Base-by-base conservation (phyloP, 83 land plant species). In the Larix sibirica region DNA sequence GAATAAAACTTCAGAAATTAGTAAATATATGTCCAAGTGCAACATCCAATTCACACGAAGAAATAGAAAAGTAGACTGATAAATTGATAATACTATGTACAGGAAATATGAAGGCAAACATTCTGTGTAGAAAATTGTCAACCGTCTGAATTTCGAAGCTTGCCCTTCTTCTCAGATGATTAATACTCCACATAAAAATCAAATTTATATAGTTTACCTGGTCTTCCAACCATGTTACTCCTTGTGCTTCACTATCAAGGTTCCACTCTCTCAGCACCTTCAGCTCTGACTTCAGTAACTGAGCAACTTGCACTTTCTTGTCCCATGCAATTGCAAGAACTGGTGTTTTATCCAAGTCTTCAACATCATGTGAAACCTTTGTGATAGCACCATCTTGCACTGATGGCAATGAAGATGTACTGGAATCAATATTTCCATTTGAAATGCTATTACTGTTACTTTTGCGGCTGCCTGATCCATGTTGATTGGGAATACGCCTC, bases 281-380 rank as follows among this genome's bases (percentile, higher is more conserved):
- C 71, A 96, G 84, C 80, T 94, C 94, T 77, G 97, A 88, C 84
- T 96, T 96, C 50, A 90, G 83, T 83, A 98, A 85, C 83, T 90
- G 94, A n/a, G 90, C 83, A 44, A 98, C 90, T 86, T 90, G 94
- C 79, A 98, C 90, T 81, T 87, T 96, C 81, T 89, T 86, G 81
- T 95, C 99, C 99, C 99, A 98, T 68, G 96, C 99, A 84, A 98
- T 79, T 33, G 93, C 99, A 81, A 98, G 90, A 81, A 94, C 75
- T 12, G 97, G 92, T 54, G 83, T 83, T 74, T 84, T 89, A 47
- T 91, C 93, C 20, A 75, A 81, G 42, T 90, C 88, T 62, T 87
- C 95, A 33, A 80, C 85, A 76, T 88, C 84, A 83, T 81, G 38
- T 14, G 77, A 58, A 42, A 36, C 62, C 36, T n/a, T 61, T 36